A percentile compares a stretch with the other conserved stretches of the same genome.
phyloP scores from a whole-genome alignment of 257 asterid species.

The Nicotiana undulata region DNA sequence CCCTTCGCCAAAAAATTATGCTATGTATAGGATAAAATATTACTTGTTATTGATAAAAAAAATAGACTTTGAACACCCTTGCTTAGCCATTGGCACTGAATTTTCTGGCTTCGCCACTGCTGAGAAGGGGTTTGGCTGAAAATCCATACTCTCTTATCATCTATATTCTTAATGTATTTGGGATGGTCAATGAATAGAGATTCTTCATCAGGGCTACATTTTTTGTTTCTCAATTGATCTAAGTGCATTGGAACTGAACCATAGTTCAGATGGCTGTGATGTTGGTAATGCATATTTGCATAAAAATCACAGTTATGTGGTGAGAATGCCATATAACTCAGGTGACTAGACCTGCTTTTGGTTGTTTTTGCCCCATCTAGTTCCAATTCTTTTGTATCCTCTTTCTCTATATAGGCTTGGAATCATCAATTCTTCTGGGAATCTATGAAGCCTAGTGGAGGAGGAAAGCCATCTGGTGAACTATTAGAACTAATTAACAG shows the following conservation, averaged over 20 bases:
- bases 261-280: neutral
- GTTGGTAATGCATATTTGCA: neutral
- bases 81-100: too few species aligned
- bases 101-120: too few species aligned
- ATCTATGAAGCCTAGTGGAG: constrained; percentile 93
- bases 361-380: neutral
- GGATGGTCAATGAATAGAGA: neutral
- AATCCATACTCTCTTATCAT: neutral
- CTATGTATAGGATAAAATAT: too few species aligned
- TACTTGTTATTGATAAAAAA: too few species aligned
- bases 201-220: neutral
- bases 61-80: too few species aligned
- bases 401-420: constrained; percentile 56
- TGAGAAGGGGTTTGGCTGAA: neutral
- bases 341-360: neutral
- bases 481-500: constrained; percentile 61
- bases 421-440: constrained; percentile 96
- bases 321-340: neutral
- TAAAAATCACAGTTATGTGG: neutral
- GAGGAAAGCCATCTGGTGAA: constrained; percentile 80
- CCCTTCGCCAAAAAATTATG: too few species aligned
- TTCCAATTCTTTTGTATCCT: neutral
- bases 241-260: neutral
- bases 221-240: neutral
- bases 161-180: constrained; percentile 1